These are phyloP conservation scores for Vaccinium corymbosum DNA, from an alignment of 148 eudicot species.

Conservation along the genomic window DNA sequence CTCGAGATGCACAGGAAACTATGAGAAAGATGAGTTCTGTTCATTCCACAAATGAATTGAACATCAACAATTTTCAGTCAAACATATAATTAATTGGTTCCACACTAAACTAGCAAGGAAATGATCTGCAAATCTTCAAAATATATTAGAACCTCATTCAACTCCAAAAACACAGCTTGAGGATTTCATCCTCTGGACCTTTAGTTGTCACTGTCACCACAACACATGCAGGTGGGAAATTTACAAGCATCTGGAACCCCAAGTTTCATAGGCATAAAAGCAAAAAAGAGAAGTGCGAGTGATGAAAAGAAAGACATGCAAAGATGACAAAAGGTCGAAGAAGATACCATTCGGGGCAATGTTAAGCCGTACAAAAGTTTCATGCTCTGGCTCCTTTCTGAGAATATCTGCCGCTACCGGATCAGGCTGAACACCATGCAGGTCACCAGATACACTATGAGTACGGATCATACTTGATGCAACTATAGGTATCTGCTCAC, in stretches of 20 bases:
- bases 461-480: constrained; percentile 85
- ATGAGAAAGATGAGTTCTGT: neutral
- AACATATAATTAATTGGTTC: neutral
- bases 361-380: constrained; percentile 89
- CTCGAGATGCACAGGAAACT: neutral
- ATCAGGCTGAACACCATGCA: constrained; percentile 95
- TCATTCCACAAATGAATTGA: neutral
- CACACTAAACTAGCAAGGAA: neutral
- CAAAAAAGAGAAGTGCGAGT: neutral
- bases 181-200: neutral
- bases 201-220: neutral
- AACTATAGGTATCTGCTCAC: constrained; percentile 55
- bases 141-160: neutral
- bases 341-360: constrained; percentile 73
- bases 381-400: constrained; percentile 98
- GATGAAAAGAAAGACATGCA: neutral
- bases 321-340: neutral
- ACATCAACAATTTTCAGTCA: neutral
- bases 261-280: neutral
- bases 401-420: constrained; percentile 99
- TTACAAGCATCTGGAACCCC: constrained; percentile 9
- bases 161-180: neutral
- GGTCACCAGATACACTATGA: constrained; percentile 93
- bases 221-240: neutral
- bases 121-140: neutral